A percentile compares a stretch with the other conserved stretches of the same genome.
These are phyloP conservation scores for Monosporascus sp. DNA, from an alignment of 2,329 filamentous ascomycete species.

Conservation along the genomic window DNA sequence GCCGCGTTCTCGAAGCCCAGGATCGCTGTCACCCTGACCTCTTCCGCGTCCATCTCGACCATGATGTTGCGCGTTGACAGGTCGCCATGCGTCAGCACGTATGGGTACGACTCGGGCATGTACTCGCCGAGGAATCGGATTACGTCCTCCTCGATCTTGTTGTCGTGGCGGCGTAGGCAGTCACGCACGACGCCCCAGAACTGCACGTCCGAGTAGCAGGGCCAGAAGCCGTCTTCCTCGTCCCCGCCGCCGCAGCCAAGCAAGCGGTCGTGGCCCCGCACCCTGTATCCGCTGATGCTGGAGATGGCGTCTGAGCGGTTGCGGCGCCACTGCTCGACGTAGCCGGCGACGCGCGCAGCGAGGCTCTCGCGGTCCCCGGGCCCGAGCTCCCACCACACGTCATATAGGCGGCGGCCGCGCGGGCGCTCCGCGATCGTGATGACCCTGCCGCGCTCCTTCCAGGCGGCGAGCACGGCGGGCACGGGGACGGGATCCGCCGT, in stretches of 20 bases:
- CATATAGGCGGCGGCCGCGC: constrained; percentile 16
- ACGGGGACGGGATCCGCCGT: constrained; percentile 12
- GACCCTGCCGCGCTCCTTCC: constrained; percentile 21
- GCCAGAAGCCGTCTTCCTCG: constrained; percentile 10
- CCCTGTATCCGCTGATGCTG: constrained; percentile 11
- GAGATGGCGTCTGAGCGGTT: constrained; percentile 11
- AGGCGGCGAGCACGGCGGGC: constrained; percentile 17
- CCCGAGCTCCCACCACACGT: constrained; percentile 19
- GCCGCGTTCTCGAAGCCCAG: constrained; percentile 19
- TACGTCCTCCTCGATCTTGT: constrained; percentile 6
- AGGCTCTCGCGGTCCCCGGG: constrained; percentile 8
- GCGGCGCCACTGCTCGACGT: constrained; percentile 16
- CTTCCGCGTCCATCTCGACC: constrained; percentile 3
- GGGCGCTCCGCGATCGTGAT: constrained; percentile 19
- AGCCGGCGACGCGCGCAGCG: constrained; percentile 15
- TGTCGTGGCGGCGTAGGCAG: constrained; percentile 1
- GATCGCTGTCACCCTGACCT: constrained; percentile 12
- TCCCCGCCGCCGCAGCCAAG: constrained; percentile 6
- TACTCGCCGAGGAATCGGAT: constrained; percentile 11
- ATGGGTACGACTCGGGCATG: constrained; percentile 18
- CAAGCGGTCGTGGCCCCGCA: constrained; percentile 13
- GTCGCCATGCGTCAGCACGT: constrained; percentile 23
- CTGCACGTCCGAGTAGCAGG: constrained; percentile 14
- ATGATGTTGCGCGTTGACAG: constrained; percentile 19
- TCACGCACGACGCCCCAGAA: constrained; percentile 13